Evolutionary conservation across 306 rosid genomes (phyloP).

Genomic region (Quercus wislizeni): DNA sequence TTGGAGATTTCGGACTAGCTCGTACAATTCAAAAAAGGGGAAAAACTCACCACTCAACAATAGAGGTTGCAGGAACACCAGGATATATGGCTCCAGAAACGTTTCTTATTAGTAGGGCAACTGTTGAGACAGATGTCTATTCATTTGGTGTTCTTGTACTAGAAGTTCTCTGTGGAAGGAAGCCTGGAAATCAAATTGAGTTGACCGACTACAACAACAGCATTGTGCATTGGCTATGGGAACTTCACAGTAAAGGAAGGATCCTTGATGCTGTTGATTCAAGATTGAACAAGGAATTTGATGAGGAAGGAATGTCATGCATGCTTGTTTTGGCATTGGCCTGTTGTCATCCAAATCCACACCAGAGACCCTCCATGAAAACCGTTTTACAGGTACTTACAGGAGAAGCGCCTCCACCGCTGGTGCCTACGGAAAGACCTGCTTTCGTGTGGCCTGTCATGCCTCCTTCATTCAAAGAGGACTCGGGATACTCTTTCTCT

Average conservation of each 20-base stretch:
- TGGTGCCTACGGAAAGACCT: conserved; percentile 51
- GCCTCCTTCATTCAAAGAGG: conserved; percentile 46
- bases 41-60: conserved; percentile 68
- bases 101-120: conserved; percentile 56
- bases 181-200: conserved; percentile 41
- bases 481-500: conserved; percentile 9
- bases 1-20: conserved; percentile 83
- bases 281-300: conserved; percentile 27
- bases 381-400: conserved; percentile 55
- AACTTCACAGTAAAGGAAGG: conserved; percentile 37
- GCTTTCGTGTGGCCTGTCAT: conserved; percentile 70
- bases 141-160: conserved; percentile 67
- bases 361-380: conserved; percentile 62
- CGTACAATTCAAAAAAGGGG: conserved; percentile 48
- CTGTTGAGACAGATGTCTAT: conserved; percentile 72
- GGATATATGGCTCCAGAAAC: conserved; percentile 91
- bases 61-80: conserved; percentile 73
- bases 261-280: conserved; percentile 42
- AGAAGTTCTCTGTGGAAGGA: conserved; percentile 64
- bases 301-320: conserved; percentile 18
- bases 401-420: conserved; percentile 53
- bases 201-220: conserved; percentile 45
- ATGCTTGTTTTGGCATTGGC: conserved; percentile 62
- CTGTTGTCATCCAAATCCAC: conserved; percentile 82
- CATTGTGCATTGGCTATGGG: conserved; percentile 72